Evolutionary conservation across 164 flowering plant species (phyloP), one percentile per base, ranked within the genome.

Genomic region (Santalum album): DNA sequence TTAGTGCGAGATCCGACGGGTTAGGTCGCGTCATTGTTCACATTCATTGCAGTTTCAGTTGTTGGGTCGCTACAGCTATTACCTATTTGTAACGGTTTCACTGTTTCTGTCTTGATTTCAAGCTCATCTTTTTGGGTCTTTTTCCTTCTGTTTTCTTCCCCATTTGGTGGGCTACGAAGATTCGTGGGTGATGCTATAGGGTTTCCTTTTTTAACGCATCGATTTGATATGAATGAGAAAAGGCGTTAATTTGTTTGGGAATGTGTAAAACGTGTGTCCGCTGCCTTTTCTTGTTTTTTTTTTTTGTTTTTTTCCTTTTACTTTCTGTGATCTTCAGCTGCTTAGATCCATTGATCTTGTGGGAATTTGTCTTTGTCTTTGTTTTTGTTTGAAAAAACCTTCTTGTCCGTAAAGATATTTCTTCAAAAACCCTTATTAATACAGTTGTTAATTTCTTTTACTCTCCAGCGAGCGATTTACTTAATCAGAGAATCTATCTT

Each of bases 11-110:
- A 60, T 54, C 52, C 38, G 58, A 2, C n/a, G 25, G 42, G 39
- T 36, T 53, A 18, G 23, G 26, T 49, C 7, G 24, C 24, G 47
- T 38, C 65, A 55, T 55, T 53, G 36, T 21, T 49, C 23, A 26
- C 11, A 49, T 26, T 61, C 25, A 29, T 25, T 55, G 34, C 25
- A 25, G 3, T 5, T 15, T 39, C 50, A 24, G 34, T 61, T 48
- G 22, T 25, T 21, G 22, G 21, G 16, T 18, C n/a, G 18, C 24
- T 23, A 43, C 17, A 18, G 34, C 42, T 32, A n/a, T 16, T 10
- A 22, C 32, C 16, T 11, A 23, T 6, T 1, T 38, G 18, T 16
- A 22, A 14, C 1, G 19, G 26, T 24, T 38, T 16, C 24, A 6
- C 40, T 39, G 25, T 35, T 14, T 25, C 25, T 10, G 4, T 34